phyloP scores from a whole-genome alignment of 192 early-diverging fungal species.

The Umbelopsis sp. region DNA sequence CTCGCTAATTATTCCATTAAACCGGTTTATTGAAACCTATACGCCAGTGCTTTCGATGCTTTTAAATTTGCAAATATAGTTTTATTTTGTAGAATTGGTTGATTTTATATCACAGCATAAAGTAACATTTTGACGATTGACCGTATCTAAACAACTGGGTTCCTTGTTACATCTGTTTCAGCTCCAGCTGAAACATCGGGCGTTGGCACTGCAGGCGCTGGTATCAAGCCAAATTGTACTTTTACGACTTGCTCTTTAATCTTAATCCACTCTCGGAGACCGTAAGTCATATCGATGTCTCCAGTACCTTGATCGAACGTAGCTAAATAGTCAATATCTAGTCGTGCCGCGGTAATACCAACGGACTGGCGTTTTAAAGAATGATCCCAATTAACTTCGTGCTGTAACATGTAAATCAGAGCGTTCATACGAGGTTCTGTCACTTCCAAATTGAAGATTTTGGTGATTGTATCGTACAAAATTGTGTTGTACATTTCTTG shows the following conservation, averaged over 20 bases:
- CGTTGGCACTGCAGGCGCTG: neutral
- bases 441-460: constrained; percentile 39
- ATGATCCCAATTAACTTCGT: constrained; percentile 45
- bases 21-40: no score
- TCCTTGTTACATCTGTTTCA: neutral
- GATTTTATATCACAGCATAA: no score
- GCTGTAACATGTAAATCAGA: constrained; percentile 42
- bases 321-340: neutral
- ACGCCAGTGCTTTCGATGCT: no score
- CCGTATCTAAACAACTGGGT: no score
- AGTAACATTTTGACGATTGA: no score
- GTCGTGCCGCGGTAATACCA: constrained; percentile 1
- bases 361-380: constrained; percentile 21
- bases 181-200: neutral
- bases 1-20: no score
- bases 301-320: neutral
- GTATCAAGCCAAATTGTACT: neutral
- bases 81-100: no score
- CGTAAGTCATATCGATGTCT: constrained; percentile 3
- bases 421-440: constrained; percentile 39
- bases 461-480: constrained; percentile 39
- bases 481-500: constrained; percentile 33
- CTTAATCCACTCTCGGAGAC: constrained; percentile 22
- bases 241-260: neutral
- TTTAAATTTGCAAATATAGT: no score